Evolutionary conservation across 495 filamentous ascomycete genomes (phyloP).

Genomic region (Podospora comata): DNA sequence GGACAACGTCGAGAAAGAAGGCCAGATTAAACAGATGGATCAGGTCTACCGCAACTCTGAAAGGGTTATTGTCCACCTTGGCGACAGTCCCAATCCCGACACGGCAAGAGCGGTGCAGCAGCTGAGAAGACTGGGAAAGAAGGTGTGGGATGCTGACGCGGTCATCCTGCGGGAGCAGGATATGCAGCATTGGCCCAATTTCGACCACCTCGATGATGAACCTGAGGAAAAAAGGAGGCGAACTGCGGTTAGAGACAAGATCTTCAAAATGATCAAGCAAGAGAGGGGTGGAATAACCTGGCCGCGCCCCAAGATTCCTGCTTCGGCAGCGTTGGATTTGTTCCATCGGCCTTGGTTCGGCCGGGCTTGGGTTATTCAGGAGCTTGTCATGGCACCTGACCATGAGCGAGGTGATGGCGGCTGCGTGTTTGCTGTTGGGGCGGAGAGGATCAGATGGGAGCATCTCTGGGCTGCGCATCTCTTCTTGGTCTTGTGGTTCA

Average conservation of each 20-base stretch:
- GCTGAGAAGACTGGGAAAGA: background rate
- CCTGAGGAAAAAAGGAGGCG: background rate
- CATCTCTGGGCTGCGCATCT: slow-evolving; percentile 1
- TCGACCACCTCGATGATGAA: background rate
- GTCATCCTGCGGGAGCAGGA: background rate
- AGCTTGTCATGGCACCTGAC: slow-evolving; percentile 4
- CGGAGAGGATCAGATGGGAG: background rate
- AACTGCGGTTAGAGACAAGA: background rate
- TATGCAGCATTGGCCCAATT: background rate
- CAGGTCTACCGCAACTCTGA: background rate
- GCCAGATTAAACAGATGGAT: background rate
- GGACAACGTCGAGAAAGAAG: background rate
- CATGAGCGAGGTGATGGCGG: background rate
- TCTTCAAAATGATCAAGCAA: background rate
- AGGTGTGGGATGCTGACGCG: slow-evolving; percentile 1
- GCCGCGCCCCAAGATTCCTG: background rate
- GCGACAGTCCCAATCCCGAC: background rate
- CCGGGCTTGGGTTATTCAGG: slow-evolving; percentile 6
- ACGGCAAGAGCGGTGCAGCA: background rate
- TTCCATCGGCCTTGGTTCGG: slow-evolving; percentile 5
- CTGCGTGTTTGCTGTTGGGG: slow-evolving; percentile 1
- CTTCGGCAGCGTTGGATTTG: background rate
- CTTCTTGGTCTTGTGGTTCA: background rate
- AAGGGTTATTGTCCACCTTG: background rate
- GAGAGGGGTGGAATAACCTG: background rate